Percentiles rank a stretch among this genome's conserved stretches.
These are phyloP conservation scores for Ramalina intermedia DNA, from an alignment of 495 filamentous ascomycete species.

Conservation along the genomic window DNA sequence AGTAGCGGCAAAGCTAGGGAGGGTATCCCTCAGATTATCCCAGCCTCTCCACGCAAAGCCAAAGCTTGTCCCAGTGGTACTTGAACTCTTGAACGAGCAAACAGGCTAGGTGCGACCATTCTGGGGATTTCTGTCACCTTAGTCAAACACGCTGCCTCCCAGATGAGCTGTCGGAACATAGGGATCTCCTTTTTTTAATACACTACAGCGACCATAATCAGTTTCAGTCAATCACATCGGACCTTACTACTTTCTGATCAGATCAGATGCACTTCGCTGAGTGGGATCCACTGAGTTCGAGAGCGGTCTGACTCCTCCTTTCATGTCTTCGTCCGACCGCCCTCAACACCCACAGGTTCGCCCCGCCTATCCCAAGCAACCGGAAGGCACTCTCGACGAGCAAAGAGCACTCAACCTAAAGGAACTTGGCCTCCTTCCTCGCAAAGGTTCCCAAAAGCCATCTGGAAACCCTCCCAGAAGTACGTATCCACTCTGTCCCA, in stretches of 20 bases:
- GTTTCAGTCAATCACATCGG: neutral
- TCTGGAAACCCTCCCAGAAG: constrained; percentile 12
- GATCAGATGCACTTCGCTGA: neutral
- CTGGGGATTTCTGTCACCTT: too few species aligned
- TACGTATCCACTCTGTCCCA: constrained; percentile 6
- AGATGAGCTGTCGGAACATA: too few species aligned
- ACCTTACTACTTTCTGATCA: neutral
- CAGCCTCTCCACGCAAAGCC: too few species aligned
- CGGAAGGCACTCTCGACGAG: constrained; percentile 4
- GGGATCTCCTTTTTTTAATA: too few species aligned
- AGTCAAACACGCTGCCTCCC: too few species aligned
- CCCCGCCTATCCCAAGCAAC: constrained; percentile 9
- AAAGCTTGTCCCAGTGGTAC: too few species aligned
- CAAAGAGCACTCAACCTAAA: constrained; percentile 12
- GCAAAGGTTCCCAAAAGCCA: constrained; percentile 10
- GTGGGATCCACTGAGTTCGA: neutral
- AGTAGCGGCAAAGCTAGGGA: too few species aligned
- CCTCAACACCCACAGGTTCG: constrained; percentile 8
- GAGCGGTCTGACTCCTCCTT: constrained; percentile 6
- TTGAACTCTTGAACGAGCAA: too few species aligned
- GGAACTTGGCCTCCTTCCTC: constrained; percentile 16
- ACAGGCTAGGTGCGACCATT: too few species aligned
- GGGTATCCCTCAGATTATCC: too few species aligned
- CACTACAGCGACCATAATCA: neutral
- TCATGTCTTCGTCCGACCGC: constrained; percentile 13